Percentiles rank a stretch among this genome's conserved stretches.
Conservation (phyloP, 768 basidiomycete genomes). For the Favolaschia claudopus region DNA sequence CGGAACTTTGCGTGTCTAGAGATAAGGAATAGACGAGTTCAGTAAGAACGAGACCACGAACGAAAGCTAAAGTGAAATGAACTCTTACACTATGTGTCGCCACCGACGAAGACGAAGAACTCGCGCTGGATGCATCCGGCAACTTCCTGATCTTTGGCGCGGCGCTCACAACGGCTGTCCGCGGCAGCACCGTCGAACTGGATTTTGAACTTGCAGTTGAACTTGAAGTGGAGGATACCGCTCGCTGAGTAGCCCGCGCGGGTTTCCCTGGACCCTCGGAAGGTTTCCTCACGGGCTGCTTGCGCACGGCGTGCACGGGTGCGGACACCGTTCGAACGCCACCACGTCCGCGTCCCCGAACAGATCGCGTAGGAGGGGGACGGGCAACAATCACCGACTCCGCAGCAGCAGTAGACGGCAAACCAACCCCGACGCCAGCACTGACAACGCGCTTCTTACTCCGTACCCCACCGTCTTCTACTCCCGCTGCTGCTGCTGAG, state of each 20-base stretch:
- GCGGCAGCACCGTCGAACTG: background rate
- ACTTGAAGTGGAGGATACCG: no score
- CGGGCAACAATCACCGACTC: no score
- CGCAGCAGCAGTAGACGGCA: background rate
- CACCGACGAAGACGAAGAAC: no score
- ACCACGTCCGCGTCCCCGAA: background rate
- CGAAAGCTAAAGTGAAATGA: no score
- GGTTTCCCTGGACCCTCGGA: background rate
- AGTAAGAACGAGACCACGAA: background rate
- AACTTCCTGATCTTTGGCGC: background rate
- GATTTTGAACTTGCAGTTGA: background rate
- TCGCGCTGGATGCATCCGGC: background rate
- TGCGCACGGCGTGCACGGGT: conserved; percentile 1
- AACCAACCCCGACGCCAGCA: conserved; percentile 11
- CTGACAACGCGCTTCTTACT: conserved; percentile 15
- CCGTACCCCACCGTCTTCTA: background rate
- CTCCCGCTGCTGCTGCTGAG: conserved; percentile 2
- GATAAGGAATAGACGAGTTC: background rate
- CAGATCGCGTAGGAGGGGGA: no score
- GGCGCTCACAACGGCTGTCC: background rate
- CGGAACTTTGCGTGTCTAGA: background rate
- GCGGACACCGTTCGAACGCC: conserved; percentile 7
- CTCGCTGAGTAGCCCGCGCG: no score
- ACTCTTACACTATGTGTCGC: no score
- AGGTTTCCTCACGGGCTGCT: background rate